Evolutionary conservation across 1,284 basidiomycete genomes (phyloP), one percentile per base, ranked within the genome.

Genomic region (Papiliotrema fonsecae): DNA sequence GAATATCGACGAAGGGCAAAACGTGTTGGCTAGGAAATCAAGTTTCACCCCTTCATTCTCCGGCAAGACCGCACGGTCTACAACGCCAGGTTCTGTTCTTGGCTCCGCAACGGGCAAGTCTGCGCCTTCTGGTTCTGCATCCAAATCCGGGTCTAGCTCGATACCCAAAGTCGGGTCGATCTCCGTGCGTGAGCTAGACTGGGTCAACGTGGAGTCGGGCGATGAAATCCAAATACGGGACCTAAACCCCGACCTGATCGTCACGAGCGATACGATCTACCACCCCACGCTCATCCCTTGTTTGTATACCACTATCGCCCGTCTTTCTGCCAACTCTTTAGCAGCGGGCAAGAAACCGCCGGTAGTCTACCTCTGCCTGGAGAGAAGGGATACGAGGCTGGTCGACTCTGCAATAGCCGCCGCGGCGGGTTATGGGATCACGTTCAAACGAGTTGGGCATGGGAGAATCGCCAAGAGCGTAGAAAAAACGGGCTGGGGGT

Each of bases 241-340:
- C 11, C 41, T 49, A 10, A 31, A 45, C 9, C 27, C 27, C 25
- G 86, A 92, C 72, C 77, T 91, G 52, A 83, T 94, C 55, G 69
- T 88, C 49, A 84, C 88, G 16, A 84, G 89, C 49, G 91, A 96
- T 71, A 93, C 91, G 0, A 75, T 93, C 46, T 94, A 92, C 69
- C 72, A 78, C 26, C 66, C 78, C 1, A 73, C 78, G 7, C 82
- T 93, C 43, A 71, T 85, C 26, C 65, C 77, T 16, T 87, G 87
- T 0, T 81, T 94, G 40, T 78, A 91, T 38, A 78, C 79, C 37
- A 82, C 86, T n/a, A 69, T 61, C 21, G 19, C 37, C 3, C 28
- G 16, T 13, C 22, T 58, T 14, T 57, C 53, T 37, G 70, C 75
- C 28, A 75, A 87, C 32, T 78, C 78, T 62, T 64, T 66, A 27